These are phyloP conservation scores for Phytophthora cryptogea DNA, from an alignment of 352 stramenopile genomes.

Conservation along the genomic window DNA sequence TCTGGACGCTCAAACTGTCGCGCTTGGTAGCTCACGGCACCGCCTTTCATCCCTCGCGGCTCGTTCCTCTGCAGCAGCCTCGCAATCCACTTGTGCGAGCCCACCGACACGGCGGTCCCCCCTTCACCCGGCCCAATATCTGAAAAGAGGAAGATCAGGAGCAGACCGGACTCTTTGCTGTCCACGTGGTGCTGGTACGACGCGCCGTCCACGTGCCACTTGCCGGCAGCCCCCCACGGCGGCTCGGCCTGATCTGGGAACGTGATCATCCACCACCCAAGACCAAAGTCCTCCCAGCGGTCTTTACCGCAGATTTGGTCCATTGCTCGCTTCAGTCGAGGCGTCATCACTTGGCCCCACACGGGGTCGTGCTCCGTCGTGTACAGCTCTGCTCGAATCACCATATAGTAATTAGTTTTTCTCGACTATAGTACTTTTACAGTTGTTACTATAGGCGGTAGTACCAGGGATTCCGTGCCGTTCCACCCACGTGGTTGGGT, in stretches of 20 bases:
- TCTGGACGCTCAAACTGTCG: constrained; percentile 32
- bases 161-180: constrained; percentile 66
- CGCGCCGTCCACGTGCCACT: constrained; percentile 84
- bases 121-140: constrained; percentile 65
- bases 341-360: constrained; percentile 54
- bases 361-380: constrained; percentile 37
- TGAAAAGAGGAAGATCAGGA: constrained; percentile 86
- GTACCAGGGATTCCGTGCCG: constrained; percentile 58
- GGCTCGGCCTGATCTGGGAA: constrained; percentile 58
- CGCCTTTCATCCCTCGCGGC: constrained; percentile 62
- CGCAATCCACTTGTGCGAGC: constrained; percentile 68
- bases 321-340: constrained; percentile 52
- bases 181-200: constrained; percentile 77
- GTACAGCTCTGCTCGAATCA: constrained; percentile 48
- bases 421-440: neutral
- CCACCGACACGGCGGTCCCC: constrained; percentile 68
- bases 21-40: constrained; percentile 52
- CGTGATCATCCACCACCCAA: constrained; percentile 87
- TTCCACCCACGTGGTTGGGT: constrained; percentile 59
- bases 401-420: constrained; percentile 4
- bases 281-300: constrained; percentile 70
- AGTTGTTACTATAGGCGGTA: neutral
- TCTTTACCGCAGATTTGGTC: constrained; percentile 74
- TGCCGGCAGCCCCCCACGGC: constrained; percentile 70
- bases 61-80: constrained; percentile 53